Percentiles rank a stretch among this genome's conserved stretches.
Conservation (phyloP, 202 grass and related monocot species). For the Panicum hallii region DNA sequence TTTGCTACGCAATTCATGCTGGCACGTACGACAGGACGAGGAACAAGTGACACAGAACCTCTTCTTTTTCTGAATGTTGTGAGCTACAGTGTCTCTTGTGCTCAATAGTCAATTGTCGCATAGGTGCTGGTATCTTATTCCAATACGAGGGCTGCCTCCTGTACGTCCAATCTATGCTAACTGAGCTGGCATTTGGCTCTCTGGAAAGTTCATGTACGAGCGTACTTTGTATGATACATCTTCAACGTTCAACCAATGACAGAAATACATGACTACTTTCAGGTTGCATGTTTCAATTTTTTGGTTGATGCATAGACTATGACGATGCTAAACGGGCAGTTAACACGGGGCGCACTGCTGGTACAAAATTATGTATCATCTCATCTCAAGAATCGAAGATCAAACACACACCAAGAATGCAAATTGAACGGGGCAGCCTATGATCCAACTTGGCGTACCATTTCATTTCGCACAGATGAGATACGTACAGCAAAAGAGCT, state of each 20-base stretch:
- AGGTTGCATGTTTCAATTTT: background rate
- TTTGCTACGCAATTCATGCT: conserved; percentile 12
- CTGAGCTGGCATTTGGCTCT: background rate
- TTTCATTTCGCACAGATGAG: background rate
- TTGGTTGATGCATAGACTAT: background rate
- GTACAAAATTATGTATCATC: background rate
- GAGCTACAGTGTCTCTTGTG: background rate
- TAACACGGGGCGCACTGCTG: background rate
- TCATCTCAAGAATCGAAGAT: background rate
- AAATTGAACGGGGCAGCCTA: background rate
- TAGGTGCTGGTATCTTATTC: conserved; percentile 23
- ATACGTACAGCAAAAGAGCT: background rate
- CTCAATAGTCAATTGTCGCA: conserved; percentile 11
- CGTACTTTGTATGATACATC: background rate
- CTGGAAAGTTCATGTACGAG: background rate
- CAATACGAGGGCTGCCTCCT: background rate
- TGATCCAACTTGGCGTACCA: background rate
- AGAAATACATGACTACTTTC: background rate
- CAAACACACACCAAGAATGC: background rate
- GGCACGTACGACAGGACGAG: background rate
- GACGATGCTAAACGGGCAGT: background rate
- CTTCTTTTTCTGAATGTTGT: background rate
- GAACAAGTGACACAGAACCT: conserved; percentile 1
- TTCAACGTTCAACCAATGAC: background rate
- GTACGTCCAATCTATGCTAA: background rate